Percentiles rank a stretch among this genome's conserved stretches.
These are phyloP conservation scores for Yarrowia keelungensis DNA, from an alignment of 805 yeast species.

Conservation along the genomic window DNA sequence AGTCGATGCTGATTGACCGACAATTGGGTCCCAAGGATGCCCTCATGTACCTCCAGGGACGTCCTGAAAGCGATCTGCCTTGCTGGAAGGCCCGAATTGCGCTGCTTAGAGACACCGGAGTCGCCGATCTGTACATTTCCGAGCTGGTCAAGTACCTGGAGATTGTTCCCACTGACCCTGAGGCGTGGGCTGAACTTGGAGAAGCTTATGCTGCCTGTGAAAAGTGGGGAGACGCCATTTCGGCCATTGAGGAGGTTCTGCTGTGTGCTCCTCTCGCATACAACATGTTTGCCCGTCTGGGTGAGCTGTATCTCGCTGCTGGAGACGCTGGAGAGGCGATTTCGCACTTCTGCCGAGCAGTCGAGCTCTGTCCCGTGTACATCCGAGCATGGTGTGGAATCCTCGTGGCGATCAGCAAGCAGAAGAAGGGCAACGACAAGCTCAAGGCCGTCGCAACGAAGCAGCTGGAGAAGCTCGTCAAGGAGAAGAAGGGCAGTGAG, in stretches of 20 bases:
- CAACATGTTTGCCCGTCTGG: constrained; percentile 67
- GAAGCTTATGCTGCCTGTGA: constrained; percentile 67
- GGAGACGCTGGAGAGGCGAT: constrained; percentile 43
- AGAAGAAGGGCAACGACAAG: constrained; percentile 46
- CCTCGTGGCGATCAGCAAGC: constrained; percentile 51
- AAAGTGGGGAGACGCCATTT: constrained; percentile 70
- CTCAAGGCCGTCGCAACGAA: constrained; percentile 52
- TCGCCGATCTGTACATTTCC: constrained; percentile 57
- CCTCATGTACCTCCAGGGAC: constrained; percentile 50
- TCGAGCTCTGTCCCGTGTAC: constrained; percentile 76
- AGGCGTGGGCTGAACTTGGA: constrained; percentile 80
- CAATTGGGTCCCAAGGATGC: constrained; percentile 55
- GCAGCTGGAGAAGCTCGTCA: constrained; percentile 52
- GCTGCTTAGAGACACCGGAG: constrained; percentile 45
- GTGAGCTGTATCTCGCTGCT: constrained; percentile 54
- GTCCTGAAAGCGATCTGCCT: constrained; percentile 47
- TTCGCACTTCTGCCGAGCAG: constrained; percentile 68
- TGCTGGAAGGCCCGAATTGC: constrained; percentile 50
- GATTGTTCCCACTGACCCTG: constrained; percentile 73
- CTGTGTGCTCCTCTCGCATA: constrained; percentile 73
- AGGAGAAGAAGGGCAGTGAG: constrained; percentile 34
- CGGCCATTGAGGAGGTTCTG: constrained; percentile 72
- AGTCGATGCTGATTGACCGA: constrained; percentile 64
- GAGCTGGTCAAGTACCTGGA: constrained; percentile 64
- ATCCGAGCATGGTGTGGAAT: constrained; percentile 79